Evolutionary conservation across 305 asterid species (phyloP).

Genomic region (Coffea humblotiana): DNA sequence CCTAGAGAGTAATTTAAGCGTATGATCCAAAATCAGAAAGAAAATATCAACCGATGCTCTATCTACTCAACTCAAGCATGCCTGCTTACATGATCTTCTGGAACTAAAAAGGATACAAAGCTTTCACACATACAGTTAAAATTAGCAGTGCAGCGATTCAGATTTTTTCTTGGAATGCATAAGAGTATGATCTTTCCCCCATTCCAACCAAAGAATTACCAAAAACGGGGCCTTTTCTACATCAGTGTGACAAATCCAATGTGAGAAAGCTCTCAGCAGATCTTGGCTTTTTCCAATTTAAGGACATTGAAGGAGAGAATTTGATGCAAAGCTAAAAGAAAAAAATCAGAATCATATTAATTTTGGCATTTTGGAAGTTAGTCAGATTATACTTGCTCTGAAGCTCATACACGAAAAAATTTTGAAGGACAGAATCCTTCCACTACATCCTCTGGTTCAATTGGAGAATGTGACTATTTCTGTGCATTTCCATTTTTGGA

Average conservation of each 20-base stretch:
- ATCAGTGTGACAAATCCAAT: neutral
- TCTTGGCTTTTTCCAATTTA: neutral
- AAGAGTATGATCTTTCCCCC: neutral
- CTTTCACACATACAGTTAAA: neutral
- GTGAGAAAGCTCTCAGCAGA: neutral
- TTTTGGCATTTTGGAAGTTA: neutral
- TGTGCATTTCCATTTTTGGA: neutral
- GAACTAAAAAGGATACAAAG: neutral
- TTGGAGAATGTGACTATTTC: neutral
- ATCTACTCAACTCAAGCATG: neutral
- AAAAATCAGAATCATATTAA: neutral
- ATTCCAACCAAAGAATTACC: neutral
- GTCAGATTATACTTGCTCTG: neutral
- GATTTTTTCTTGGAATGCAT: neutral
- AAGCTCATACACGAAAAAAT: neutral
- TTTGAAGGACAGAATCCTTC: neutral
- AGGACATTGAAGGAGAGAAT: neutral
- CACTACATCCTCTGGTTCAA: neutral
- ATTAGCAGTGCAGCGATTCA: neutral
- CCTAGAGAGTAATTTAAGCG: neutral
- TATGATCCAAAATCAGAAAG: neutral
- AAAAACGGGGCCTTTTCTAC: neutral
- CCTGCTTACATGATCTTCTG: neutral
- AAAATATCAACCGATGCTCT: neutral
- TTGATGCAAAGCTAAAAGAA: neutral